Conservation (phyloP, 208 protist genomes). For the Leishmania arabica region DNA sequence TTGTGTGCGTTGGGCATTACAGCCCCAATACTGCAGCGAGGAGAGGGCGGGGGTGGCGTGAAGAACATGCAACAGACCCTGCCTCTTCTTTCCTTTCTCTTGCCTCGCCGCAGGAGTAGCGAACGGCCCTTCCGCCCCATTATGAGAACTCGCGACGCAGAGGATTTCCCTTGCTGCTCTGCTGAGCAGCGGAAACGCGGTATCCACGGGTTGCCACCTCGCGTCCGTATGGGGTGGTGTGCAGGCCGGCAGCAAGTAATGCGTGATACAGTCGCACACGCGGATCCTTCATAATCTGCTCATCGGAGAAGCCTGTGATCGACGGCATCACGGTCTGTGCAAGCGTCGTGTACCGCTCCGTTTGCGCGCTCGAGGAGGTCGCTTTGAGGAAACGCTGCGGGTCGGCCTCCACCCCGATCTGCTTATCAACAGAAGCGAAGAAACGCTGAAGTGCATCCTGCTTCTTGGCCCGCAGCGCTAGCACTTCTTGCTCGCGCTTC, state of each 20-base stretch:
- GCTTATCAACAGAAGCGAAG: constrained; percentile 65
- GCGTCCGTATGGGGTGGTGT: constrained; percentile 76
- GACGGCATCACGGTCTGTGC: constrained; percentile 32
- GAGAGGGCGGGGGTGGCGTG: neutral
- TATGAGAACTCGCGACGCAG: constrained; percentile 39
- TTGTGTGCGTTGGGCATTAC: neutral
- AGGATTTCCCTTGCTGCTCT: constrained; percentile 77
- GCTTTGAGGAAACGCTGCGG: constrained; percentile 54
- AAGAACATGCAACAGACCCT: no score
- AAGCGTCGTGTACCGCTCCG: constrained; percentile 42
- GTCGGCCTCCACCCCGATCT: constrained; percentile 67
- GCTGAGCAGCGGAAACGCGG: constrained; percentile 63
- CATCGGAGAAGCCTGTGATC: constrained; percentile 65
- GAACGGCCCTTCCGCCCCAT: neutral
- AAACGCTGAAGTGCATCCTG: constrained; percentile 65
- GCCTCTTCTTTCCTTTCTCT: neutral
- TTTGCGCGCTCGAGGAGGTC: constrained; percentile 66
- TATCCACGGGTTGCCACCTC: constrained; percentile 68
- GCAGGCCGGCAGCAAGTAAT: constrained; percentile 72
- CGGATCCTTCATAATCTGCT: constrained; percentile 82
- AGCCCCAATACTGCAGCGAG: neutral
- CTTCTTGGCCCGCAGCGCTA: constrained; percentile 47
- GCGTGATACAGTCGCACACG: constrained; percentile 82
- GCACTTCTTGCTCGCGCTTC: constrained; percentile 43
- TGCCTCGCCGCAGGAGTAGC: neutral